Conservation (phyloP, 2,329 filamentous ascomycete species). For the Pezicula carpinea region DNA sequence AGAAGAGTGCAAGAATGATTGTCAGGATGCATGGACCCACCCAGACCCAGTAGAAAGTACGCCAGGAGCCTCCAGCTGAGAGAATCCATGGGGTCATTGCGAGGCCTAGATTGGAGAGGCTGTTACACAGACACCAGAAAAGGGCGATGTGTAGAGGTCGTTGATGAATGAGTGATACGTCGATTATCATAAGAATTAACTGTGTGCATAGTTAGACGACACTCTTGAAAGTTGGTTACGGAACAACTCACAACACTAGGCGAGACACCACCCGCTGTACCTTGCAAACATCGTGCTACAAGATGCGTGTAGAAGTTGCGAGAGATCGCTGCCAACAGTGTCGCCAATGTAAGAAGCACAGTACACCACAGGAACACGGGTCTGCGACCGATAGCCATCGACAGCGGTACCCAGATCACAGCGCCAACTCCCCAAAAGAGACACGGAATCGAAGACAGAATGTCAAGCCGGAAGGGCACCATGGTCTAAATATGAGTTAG, state of each 20-base stretch:
- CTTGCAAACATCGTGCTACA: constrained; percentile 27
- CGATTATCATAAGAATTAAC: constrained; percentile 32
- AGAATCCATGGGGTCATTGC: constrained; percentile 26
- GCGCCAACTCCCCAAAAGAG: constrained; percentile 32
- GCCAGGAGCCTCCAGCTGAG: constrained; percentile 26
- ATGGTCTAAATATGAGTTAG: constrained; percentile 13
- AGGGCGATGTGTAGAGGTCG: constrained; percentile 30
- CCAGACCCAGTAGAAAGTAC: constrained; percentile 30
- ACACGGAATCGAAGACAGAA: constrained; percentile 25
- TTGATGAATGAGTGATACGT: constrained; percentile 35
- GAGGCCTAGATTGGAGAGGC: constrained; percentile 22
- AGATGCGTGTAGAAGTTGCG: constrained; percentile 25
- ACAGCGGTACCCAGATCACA: constrained; percentile 33
- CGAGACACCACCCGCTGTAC: constrained; percentile 28
- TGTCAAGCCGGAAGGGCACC: constrained; percentile 22
- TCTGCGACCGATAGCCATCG: constrained; percentile 32
- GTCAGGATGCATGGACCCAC: constrained; percentile 21
- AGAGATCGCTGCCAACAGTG: constrained; percentile 24
- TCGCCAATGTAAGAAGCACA: constrained; percentile 23
- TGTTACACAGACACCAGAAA: constrained; percentile 29
- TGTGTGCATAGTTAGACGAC: constrained; percentile 9
- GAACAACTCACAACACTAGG: constrained; percentile 25
- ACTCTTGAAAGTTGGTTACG: not conserved
- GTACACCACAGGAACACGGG: constrained; percentile 31
- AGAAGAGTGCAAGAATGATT: constrained; percentile 26